Evolutionary conservation across 2,329 filamentous ascomycete genomes (phyloP), one percentile per base, ranked within the genome.

Genomic region (Trichoderma polysporum): DNA sequence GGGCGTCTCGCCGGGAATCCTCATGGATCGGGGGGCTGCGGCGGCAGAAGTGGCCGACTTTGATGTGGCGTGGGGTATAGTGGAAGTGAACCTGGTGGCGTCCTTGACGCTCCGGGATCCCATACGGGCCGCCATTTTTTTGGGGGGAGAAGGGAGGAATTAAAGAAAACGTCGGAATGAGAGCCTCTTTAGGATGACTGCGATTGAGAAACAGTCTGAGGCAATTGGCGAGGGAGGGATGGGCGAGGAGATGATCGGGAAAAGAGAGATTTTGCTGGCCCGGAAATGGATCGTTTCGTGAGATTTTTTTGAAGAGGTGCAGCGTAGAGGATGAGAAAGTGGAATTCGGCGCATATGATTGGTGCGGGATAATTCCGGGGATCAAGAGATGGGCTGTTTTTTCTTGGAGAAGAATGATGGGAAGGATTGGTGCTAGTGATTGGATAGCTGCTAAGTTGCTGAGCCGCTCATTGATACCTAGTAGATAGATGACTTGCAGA

Each of bases 21-120:
- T 72, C 67, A 73, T 72, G 69, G 75, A 69, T 66, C 71, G 70
- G 66, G 73, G 66, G 61, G 69, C 68, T 27, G 71, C 62, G 61
- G 69, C 69, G 25, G 69, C 71, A 64, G 72, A 68, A 29, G 80
- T 78, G 45, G 76, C 74, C 49, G 84, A 78, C 76, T 91, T 91
- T 71, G 88, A 87, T 70, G 85, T 85, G 73, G 90, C 91, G 79
- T 93, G 91, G 61, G 81, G 80, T 67, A 81, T 80, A 67, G 80
- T 82, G 66, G 80, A 82, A 39, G 80, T 82, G 76, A 82, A 95
- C 76, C 91, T 89, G 74, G 92, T 95, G 71, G 92, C 91, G 77
- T 94, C 91, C 73, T 87, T 87, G 76, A 91, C 89, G 80, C 88
- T 91, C 76, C 90, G 89, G 68, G 90, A 85, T 70, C 81, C 81